A percentile compares a stretch with the other conserved stretches of the same genome.
Evolutionary conservation across 1,284 basidiomycete species (phyloP).

Genomic region (Ustilago crameri): DNA sequence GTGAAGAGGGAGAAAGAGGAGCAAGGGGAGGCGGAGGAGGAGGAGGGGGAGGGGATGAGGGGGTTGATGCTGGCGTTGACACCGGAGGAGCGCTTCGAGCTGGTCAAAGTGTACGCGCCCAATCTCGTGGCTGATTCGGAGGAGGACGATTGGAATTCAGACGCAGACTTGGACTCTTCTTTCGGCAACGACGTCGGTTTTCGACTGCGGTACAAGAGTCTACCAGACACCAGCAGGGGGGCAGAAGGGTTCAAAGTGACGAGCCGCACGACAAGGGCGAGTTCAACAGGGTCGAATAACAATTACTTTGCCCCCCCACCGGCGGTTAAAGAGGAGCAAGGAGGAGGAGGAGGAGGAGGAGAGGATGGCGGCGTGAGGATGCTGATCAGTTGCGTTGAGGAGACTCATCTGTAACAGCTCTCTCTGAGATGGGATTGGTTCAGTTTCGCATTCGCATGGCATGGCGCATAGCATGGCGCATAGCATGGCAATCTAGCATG

Average conservation of each 20-base stretch:
- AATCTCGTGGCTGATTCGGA: constrained; percentile 7
- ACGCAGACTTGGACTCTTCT: background rate
- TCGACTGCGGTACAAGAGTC: background rate
- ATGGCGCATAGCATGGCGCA: too few relatives aligned
- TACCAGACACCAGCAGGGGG: background rate
- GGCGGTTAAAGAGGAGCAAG: background rate
- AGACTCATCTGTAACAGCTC: too few relatives aligned
- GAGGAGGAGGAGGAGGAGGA: background rate
- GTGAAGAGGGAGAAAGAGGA: background rate
- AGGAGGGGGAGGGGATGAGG: background rate
- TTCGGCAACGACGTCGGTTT: background rate
- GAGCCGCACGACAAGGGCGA: background rate
- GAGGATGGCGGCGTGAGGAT: too few relatives aligned
- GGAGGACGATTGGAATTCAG: constrained; percentile 6
- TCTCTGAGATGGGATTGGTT: too few relatives aligned
- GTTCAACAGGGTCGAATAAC: background rate
- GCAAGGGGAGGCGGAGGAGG: background rate
- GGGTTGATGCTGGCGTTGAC: background rate
- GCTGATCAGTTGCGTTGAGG: too few relatives aligned
- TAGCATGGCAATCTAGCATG: too few relatives aligned
- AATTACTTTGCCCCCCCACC: background rate
- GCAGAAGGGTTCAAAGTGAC: background rate
- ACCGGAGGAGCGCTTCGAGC: constrained; percentile 17
- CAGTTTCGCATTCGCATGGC: too few relatives aligned
- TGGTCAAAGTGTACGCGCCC: constrained; percentile 25